phyloP scores from a whole-genome alignment of 129 eudicot species.

The Saussurea involucrata region DNA sequence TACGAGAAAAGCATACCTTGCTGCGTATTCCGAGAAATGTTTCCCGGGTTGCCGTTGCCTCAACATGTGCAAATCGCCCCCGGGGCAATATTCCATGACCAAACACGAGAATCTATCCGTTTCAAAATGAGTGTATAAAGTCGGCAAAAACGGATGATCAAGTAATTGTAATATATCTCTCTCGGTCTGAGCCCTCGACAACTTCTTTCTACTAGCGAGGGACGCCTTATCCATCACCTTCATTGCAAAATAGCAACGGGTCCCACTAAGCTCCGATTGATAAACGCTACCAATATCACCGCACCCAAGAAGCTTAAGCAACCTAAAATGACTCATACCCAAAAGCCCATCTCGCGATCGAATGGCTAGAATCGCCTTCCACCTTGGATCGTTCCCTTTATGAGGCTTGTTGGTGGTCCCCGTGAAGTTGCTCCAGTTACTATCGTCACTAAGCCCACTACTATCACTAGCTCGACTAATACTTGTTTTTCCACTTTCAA shows the following conservation, averaged over 20 bases:
- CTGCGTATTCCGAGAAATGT: constrained; percentile 87
- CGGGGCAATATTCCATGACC: constrained; percentile 97
- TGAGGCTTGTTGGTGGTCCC: constrained; percentile 90
- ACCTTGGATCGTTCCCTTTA: constrained; percentile 90
- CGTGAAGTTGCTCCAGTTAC: constrained; percentile 85
- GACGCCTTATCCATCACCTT: constrained; percentile 93
- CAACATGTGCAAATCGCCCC: constrained; percentile 86
- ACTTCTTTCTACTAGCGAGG: constrained; percentile 80
- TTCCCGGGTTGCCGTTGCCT: constrained; percentile 97
- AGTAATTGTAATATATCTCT: constrained; percentile 88
- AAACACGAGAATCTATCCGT: constrained; percentile 83
- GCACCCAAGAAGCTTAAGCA: constrained; percentile 69
- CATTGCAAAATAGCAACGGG: constrained; percentile 91
- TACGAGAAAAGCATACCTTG: constrained; percentile 45
- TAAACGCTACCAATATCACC: constrained; percentile 95
- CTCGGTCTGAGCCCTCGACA: constrained; percentile 87
- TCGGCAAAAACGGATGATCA: constrained; percentile 93
- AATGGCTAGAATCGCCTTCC: constrained; percentile 88
- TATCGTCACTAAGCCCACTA: constrained; percentile 91
- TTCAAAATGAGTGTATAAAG: constrained; percentile 90
- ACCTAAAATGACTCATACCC: constrained; percentile 89
- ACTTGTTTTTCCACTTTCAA: constrained; percentile 82
- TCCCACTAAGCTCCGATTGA: constrained; percentile 85
- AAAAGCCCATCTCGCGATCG: constrained; percentile 71
- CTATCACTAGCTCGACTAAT: constrained; percentile 89